Evolutionary conservation across 352 stramenopile genomes (phyloP), one percentile per base, ranked within the genome.

Genomic region (Phytophthora pinifolia): DNA sequence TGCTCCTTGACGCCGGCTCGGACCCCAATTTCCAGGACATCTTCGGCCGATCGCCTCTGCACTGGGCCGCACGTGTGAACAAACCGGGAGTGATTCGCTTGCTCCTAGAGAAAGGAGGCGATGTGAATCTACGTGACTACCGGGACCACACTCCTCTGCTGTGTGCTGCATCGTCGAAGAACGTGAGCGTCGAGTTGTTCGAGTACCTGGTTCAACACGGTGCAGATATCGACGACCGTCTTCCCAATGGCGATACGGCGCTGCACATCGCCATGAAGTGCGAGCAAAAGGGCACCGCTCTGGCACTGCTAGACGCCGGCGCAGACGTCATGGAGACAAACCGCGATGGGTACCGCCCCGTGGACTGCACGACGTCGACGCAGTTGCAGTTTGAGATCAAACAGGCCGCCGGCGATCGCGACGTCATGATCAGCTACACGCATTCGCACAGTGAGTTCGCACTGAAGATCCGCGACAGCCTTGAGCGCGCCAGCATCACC

Each of bases 391-490:
- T 91, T 42, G 79, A 89, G 39, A 87, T 92, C 54, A 92, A 92
- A 53, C 75, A 76, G 22, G 79, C 74, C 18, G 82, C 82, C 0
- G 84, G 84, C 5, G 82, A 86, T 32, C 84, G 84, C 27, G 84
- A 94, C 39, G 84, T 94, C 12, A 92, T 94, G 82, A 94, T 94
- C 59, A 90, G 76, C 54, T 94, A 94, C 67, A 92, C 84, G 15
- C 84, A 92, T 59, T 90, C 84, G 14, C 82, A 91, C 49, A 59
- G 64, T 31, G 74, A 88, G 46, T 92, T 94, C 63, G 83, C 81
- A 4, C 68, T 71, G 4, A 85, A 88, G 39, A 66, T 91, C 53
- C 80, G 80, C 13, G 65, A 84, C 51, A 81, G 69, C 31, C 68
- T 94, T 15, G 83, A 94, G 57, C 62, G 74, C 39, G 81, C 76